Base-by-base conservation (phyloP, 2,329 filamentous ascomycete species). In the Hymenoscyphus occultus region DNA sequence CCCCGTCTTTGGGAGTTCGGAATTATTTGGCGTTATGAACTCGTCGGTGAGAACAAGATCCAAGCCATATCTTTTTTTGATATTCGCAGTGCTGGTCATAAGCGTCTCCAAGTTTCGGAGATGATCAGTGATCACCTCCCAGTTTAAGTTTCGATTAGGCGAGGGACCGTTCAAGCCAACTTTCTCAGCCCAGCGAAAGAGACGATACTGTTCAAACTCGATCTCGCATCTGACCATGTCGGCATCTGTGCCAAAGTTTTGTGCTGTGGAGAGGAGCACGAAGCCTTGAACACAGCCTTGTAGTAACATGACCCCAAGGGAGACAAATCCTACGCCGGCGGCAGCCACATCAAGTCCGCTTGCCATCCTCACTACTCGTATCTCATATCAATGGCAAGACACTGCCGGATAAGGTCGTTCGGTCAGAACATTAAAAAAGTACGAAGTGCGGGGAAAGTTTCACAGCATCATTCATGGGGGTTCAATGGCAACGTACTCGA, bases 11-110 rank as follows among this genome's bases (percentile, higher is more conserved):
- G 54, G 57, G 2, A 16, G 14, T 35, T 56, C 42, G 14, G 45
- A 31, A 35, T 64, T 48, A 48, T 58, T 40, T 19, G n/a, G 16
- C 48, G 28, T 59, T 31, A 65, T 56, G 16, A 22, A 39, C 22
- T 62, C 64, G 42, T 68, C 60, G 48, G 16, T 69, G 28, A 66
- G 31, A 59, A 67, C 64, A 9, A 72, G 56, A 32, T 57, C 56
- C 16, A 57, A 39, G 7, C 64, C 62, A 35, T 71, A 72, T 40
- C 67, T 65, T n/a, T 66, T 57, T 40, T 70, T 72, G 48, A 72
- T 59, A 58, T 65, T 64, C 1, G 12, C 54, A 6, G 66, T 68
- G 56, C 62, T 62, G 16, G 58, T 71, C 64, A 69, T 54, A 40
- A 70, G 45, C 19, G 42, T 60, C 16, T 69, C 39, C 9, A 72